Conservation (phyloP, 495 filamentous ascomycete genomes). For the Monascus purpureus region DNA sequence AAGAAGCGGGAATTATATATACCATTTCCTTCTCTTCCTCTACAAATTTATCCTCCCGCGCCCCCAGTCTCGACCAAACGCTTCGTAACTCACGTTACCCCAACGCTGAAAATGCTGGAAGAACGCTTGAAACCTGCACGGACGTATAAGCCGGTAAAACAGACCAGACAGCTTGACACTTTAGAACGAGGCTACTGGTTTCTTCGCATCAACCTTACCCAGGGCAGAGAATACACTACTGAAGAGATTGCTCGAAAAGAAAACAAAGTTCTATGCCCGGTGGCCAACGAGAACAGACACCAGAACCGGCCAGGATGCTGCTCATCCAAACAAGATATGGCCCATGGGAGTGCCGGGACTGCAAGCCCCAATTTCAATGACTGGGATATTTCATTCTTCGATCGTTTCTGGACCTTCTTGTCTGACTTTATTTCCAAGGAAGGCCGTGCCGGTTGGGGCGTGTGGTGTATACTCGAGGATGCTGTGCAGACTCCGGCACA, state of each 20-base stretch:
- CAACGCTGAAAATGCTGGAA: conserved; percentile 37
- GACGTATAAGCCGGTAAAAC: conserved; percentile 36
- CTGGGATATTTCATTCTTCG: conserved; percentile 18
- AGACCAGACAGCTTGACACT: conserved; percentile 33
- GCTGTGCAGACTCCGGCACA: conserved; percentile 5
- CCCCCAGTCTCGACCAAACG: conserved; percentile 25
- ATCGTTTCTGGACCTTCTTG: conserved; percentile 48
- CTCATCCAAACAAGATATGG: no score
- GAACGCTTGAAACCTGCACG: conserved; percentile 32
- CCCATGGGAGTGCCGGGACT: no score
- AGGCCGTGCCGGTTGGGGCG: conserved; percentile 54
- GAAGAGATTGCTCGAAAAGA: conserved; percentile 1
- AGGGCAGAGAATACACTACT: not conserved
- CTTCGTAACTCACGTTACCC: conserved; percentile 40
- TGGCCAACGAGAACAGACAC: not conserved
- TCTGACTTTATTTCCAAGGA: conserved; percentile 38
- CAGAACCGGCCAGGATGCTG: no score
- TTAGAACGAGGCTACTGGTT: conserved; percentile 61
- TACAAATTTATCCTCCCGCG: conserved; percentile 30
- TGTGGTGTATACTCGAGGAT: conserved; percentile 36
- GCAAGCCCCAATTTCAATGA: no score
- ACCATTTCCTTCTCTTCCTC: conserved; percentile 7
- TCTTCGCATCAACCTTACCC: conserved; percentile 28
- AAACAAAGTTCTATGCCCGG: not conserved
- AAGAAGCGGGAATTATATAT: no score